Base-by-base conservation (phyloP, 306 rosid genomes). In the Acacia confusa region DNA sequence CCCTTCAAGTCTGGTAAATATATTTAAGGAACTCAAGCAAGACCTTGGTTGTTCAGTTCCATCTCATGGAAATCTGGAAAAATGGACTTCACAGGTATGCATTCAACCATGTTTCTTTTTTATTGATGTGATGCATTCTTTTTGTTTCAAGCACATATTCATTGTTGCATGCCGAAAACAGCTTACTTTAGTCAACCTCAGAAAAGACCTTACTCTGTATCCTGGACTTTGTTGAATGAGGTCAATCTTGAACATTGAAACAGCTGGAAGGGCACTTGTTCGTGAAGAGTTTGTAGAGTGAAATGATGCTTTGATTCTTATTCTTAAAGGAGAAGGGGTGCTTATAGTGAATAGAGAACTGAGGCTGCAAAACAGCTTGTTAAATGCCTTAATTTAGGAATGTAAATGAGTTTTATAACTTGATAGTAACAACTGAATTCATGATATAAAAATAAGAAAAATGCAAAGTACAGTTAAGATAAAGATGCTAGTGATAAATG, bases 21-120 rank as follows among this genome's bases (percentile, higher is more conserved):
- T 95, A 72, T 93, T 92, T 45, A 95, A 93, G 91, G 99, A 93
- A 73, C 94, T 93, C 65, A 52, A 87, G 71, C 78, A 93, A 80
- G 99, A 95, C 82, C 90, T 95, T 83, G 97, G 98, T 19, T 93
- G 97, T 87, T 88, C 97, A 6, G 41, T 95, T 72, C 94, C 99
- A 7, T 38, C 92, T 79, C 91, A 89, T 77, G 99, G 98, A 22
- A 93, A 95, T 86, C 91, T 95, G 0, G 90, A 89, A 55, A 93
- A 92, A 80, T 95, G 99, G 99, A 93, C 99, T 77, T 88, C 90
- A 14, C 99, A 93, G 97, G 99, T 93, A 16, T 27, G 52, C 34
- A 61, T 71, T 25, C 69, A 43, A 45, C 61, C 53, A 64, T 64
- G 38, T 53, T 75, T 12, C 38, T 70, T 14, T 38, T 48, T 47